Percentiles rank a stretch among this genome's conserved stretches.
Evolutionary conservation across 768 basidiomycete species (phyloP).

Genomic region (Boletus vinaceobasis): DNA sequence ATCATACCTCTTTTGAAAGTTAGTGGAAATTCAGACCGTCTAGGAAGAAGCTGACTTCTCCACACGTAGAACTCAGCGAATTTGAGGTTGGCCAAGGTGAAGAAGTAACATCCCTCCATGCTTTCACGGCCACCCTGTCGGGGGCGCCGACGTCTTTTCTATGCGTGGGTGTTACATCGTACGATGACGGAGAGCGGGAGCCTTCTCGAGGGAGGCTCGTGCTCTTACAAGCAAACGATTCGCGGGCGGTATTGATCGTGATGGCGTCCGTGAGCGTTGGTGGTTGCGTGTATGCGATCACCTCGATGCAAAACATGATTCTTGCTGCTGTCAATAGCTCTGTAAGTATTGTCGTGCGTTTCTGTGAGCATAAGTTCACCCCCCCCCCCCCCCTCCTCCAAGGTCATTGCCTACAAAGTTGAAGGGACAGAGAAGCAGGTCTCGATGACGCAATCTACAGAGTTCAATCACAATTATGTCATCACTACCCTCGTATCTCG

Average conservation of each 20-base stretch:
- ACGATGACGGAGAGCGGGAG: constrained; percentile 43
- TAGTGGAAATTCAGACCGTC: constrained; percentile 24
- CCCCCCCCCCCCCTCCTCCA: not conserved
- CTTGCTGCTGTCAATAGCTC: constrained; percentile 74
- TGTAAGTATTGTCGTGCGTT: constrained; percentile 40
- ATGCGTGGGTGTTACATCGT: constrained; percentile 47
- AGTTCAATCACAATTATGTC: constrained; percentile 83
- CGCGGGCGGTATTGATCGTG: constrained; percentile 25
- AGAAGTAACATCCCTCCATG: constrained; percentile 56
- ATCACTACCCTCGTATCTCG: constrained; percentile 63
- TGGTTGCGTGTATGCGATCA: constrained; percentile 71
- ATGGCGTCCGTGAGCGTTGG: constrained; percentile 44
- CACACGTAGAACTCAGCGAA: constrained; percentile 24
- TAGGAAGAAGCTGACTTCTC: constrained; percentile 1
- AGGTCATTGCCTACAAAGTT: constrained; percentile 50
- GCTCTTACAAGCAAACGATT: constrained; percentile 40
- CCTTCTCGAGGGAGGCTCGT: constrained; percentile 59
- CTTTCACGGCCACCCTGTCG: constrained; percentile 27
- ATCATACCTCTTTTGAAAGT: constrained; percentile 65
- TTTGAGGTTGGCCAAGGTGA: constrained; percentile 45
- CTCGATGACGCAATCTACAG: constrained; percentile 37
- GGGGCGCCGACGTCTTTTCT: constrained; percentile 40
- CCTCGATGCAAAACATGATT: constrained; percentile 46
- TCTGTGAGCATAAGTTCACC: not conserved
- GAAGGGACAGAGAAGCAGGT: constrained; percentile 34